Evolutionary conservation across 345 rosid genomes (phyloP), one percentile per base, ranked within the genome.

Genomic region (Eucalyptus pumila): DNA sequence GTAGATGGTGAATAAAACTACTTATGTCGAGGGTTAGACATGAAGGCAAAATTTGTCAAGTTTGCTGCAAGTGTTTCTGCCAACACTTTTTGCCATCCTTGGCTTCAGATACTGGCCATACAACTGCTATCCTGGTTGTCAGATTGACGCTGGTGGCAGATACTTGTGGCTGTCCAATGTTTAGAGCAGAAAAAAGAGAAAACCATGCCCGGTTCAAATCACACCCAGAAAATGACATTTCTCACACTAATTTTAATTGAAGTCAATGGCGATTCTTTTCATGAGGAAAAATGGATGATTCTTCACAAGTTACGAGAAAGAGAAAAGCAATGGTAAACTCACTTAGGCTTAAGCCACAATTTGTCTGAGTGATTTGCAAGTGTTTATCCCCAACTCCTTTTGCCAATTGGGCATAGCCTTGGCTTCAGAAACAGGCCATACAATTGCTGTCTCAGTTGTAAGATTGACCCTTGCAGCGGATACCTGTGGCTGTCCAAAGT

Each of bases 21-120:
- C 91, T 94, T 90, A 96, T 97, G 97, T 90, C 97, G 94, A 90
- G 91, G 95, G 83, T 94, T 94, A 72, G 99, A 96, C 34, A 88
- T 89, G 94, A 97, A 96, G 52, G 98, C 99, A 88, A 98, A 95
- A 89, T 56, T 95, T 7, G 97, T 97, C 58, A 97, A 93, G 87
- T 96, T 98, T 91, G 91, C 95, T 2, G 99, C 99, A 91, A 97
- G 97, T 88, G 94, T 92, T 92, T 96, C 97, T 51, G 98, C 99
- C 76, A 96, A 90, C 91, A 91, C 92, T 52, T 93, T 91, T 91
- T 94, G 94, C 99, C 99, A 96, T 58, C 92, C 91, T 93, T 97
- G 88, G 97, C 98, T 92, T 96, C 97, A 5, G 94, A 94, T 87
- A 91, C 92, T 21, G 99, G 98, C 99, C 99, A 95, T 56, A 97